Conservation (phyloP, 805 yeast genomes). For the Tetrapisispora arboricola region DNA sequence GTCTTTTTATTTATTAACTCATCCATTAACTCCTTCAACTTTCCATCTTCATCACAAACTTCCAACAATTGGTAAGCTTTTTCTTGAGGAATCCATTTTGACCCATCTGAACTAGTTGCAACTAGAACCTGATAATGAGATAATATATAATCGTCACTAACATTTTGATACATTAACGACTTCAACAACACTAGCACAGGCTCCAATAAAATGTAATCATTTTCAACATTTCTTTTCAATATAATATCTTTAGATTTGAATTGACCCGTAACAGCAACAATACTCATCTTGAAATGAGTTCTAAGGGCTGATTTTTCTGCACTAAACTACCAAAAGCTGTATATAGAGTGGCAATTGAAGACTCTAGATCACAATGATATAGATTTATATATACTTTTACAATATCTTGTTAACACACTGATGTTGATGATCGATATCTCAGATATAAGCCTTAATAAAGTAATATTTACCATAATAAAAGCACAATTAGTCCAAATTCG, state of each 20-base stretch:
- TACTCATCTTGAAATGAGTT: slow-evolving; percentile 1
- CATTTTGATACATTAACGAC: not conserved
- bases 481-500: not conserved
- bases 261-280: not conserved
- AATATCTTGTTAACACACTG: too few species aligned
- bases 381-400: too few species aligned
- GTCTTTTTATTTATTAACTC: not conserved
- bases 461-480: too few species aligned
- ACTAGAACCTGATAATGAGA: slow-evolving; percentile 20
- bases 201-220: slow-evolving; percentile 19
- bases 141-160: slow-evolving; percentile 11
- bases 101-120: slow-evolving; percentile 20
- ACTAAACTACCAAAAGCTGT: too few species aligned
- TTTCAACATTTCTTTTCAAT: slow-evolving; percentile 14
- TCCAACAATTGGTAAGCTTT: slow-evolving; percentile 11
- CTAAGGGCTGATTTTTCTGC: too few species aligned
- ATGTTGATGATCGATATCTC: too few species aligned
- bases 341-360: too few species aligned
- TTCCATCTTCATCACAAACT: slow-evolving; percentile 2
- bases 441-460: too few species aligned
- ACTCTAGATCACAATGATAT: too few species aligned
- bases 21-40: not conserved
- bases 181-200: slow-evolving; percentile 9
- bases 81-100: slow-evolving; percentile 24
- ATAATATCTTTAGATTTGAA: not conserved